Base-by-base conservation (phyloP, 768 basidiomycete genomes). In the Trametes coccinea region DNA sequence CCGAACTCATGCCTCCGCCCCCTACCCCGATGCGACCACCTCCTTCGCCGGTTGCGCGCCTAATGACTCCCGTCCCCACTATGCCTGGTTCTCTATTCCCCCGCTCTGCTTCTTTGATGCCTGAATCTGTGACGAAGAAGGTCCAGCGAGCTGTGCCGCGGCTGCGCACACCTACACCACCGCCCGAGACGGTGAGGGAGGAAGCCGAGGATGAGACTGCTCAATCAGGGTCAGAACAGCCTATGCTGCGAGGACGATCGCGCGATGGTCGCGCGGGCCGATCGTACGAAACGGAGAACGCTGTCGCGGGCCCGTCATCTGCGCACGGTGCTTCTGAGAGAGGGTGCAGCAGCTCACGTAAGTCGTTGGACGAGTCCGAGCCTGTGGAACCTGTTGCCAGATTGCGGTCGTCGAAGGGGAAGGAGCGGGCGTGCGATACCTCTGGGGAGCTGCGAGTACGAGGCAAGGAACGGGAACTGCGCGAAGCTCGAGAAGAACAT, bases 81-180 rank as follows among this genome's bases (percentile, higher is more conserved):
- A 93, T 93, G 90, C 91, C 90, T 22, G 91, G 90, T 7, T 82
- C 91, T 1, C 81, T 93, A 11, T 90, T 86, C 69, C 84, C 89
- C 4, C 85, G 89, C 8, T 90, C 91, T 0, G 80, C 84, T 0
- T 89, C 89, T n/a, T 76, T 85, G 11, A 75, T 85, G 33, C 84
- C 85, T 30, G 76, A 77, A 44, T 53, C 68, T 9, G 56, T 68
- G 16, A 67, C 72, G 34, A 44, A 59, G 11, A 41, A 67, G 68
- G 27, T 71, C 61, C 50, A 75, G 74, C 37, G 80, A 74, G 57
- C 53, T 13, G 53, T 63, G 13, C 57, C 53, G 3, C 53, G 53
- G 1, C 49, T 39, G 1, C 62, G 54, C 6, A 64, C 62, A 5
- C 62, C 62, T 0, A 14, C 62, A 9, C 62, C 62, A 10, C 49